Evolutionary conservation across 192 early-diverging fungal genomes (phyloP), one percentile per base, ranked within the genome.

Genomic region (Geranomyces michiganensis): DNA sequence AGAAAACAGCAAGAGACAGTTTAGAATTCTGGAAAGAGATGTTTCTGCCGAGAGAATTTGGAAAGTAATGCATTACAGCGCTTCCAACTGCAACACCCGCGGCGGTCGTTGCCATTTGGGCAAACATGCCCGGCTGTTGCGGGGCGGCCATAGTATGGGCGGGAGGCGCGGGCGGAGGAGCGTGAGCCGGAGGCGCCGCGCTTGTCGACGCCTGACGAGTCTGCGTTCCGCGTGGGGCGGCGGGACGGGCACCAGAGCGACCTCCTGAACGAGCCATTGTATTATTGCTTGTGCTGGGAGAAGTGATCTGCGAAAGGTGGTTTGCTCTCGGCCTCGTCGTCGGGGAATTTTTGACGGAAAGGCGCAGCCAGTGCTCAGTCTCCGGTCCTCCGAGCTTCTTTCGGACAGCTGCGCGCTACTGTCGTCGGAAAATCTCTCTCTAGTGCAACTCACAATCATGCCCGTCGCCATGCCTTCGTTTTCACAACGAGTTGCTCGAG

Each of bases 1-100:
- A n/a, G n/a, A n/a, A n/a, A n/a, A n/a, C n/a, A n/a, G n/a, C n/a
- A n/a, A n/a, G n/a, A n/a, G n/a, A n/a, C n/a, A n/a, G n/a, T n/a
- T n/a, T n/a, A n/a, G n/a, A n/a, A n/a, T n/a, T n/a, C n/a, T n/a
- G n/a, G n/a, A n/a, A n/a, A n/a, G n/a, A n/a, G n/a, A n/a, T n/a
- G n/a, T n/a, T n/a, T n/a, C n/a, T n/a, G n/a, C n/a, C n/a, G 26
- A 55, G 51, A 55, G 51, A 15, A 24, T 3, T 15, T 9, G 6
- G 51, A 27, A 55, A 9, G 14, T 3, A 55, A 29, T 45, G 49
- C 71, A n/a, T 91, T 41, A 92, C 85, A 49, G 91, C 91, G 60
- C 88, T 89, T 58, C 93, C 95, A n/a, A 96, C 90, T 69, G 93
- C 95, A 48, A 94, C 93, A 82, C 93, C 93, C 49, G 92, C 95